These are phyloP conservation scores for Coniferiporia weirii DNA, from an alignment of 1,284 basidiomycete species.

Conservation along the genomic window DNA sequence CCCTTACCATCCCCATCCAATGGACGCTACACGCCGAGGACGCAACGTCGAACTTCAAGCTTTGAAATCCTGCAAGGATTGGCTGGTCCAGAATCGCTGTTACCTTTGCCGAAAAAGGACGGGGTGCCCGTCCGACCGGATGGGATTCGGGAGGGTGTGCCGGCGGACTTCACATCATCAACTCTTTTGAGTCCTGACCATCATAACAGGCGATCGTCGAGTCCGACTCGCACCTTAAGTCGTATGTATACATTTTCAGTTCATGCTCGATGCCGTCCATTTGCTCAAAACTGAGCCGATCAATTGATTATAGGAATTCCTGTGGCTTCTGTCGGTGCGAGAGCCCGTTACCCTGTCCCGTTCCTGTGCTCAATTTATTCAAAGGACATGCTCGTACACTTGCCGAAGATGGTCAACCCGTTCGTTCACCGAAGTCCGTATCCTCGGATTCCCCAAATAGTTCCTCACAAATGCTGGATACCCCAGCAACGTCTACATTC, in stretches of 20 bases:
- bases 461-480: conserved; percentile 25
- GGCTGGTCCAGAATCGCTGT: conserved; percentile 66
- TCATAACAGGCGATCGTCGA: conserved; percentile 49
- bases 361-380: conserved; percentile 18
- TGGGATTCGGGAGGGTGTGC: conserved; percentile 67
- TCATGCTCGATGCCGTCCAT: conserved; percentile 17
- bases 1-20: conserved; percentile 34
- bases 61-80: conserved; percentile 65
- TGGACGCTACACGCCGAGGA: conserved; percentile 36
- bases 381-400: conserved; percentile 75
- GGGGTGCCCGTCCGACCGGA: conserved; percentile 28
- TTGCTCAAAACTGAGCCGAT: not conserved
- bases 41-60: conserved; percentile 52
- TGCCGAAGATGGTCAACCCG: conserved; percentile 56
- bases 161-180: conserved; percentile 44
- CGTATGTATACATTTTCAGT: conserved; percentile 46
- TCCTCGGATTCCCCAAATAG: conserved; percentile 17
- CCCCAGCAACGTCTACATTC: conserved; percentile 25
- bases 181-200: conserved; percentile 34
- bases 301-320: conserved; percentile 57
- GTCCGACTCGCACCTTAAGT: conserved; percentile 72
- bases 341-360: conserved; percentile 21
- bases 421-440: conserved; percentile 29
- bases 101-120: conserved; percentile 62
- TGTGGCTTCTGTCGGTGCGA: conserved; percentile 66